A percentile compares a stretch with the other conserved stretches of the same genome.
Evolutionary conservation across 2,329 filamentous ascomycete genomes (phyloP).

Genomic region (Mycosphaerelloides madeirae): DNA sequence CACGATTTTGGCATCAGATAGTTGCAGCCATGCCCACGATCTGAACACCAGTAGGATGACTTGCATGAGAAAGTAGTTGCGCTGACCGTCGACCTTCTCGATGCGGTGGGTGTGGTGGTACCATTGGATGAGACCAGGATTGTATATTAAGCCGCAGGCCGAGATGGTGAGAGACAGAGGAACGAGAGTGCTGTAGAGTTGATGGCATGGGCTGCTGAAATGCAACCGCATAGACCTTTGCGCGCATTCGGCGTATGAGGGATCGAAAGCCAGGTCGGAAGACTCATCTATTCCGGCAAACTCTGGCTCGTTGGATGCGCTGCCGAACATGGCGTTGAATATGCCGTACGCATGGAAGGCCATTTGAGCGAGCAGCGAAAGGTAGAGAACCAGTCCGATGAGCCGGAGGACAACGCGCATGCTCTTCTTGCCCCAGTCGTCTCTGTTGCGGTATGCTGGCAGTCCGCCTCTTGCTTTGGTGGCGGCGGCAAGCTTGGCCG

Average conservation of each 20-base stretch:
- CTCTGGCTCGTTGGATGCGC: slow-evolving; percentile 3
- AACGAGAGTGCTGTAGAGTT: slow-evolving; percentile 21
- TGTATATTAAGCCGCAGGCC: slow-evolving; percentile 29
- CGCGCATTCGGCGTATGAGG: slow-evolving; percentile 13
- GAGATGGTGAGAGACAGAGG: slow-evolving; percentile 21
- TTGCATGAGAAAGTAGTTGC: slow-evolving; percentile 64
- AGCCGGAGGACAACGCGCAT: slow-evolving; percentile 25
- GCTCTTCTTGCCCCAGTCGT: slow-evolving; percentile 35
- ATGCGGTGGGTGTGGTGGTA: slow-evolving; percentile 28
- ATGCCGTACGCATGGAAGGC: slow-evolving; percentile 28
- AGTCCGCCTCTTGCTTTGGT: slow-evolving; percentile 38
- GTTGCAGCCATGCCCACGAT: slow-evolving; percentile 36
- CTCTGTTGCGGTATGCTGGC: slow-evolving; percentile 43
- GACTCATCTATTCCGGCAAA: slow-evolving; percentile 3
- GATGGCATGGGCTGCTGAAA: slow-evolving; percentile 21
- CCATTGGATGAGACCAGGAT: slow-evolving; percentile 29
- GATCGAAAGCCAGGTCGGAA: not conserved
- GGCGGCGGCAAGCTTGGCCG: slow-evolving; percentile 66
- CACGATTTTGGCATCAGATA: slow-evolving; percentile 20
- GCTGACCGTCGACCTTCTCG: slow-evolving; percentile 38
- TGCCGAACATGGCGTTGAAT: slow-evolving; percentile 6
- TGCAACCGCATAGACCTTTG: slow-evolving; percentile 10
- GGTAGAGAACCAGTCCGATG: slow-evolving; percentile 19
- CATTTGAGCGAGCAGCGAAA: slow-evolving; percentile 23
- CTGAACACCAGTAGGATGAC: slow-evolving; percentile 55